Percentiles rank a stretch among this genome's conserved stretches.
Conservation (phyloP, 495 filamentous ascomycete genomes). For the Melanomma pulvis-pyrius region DNA sequence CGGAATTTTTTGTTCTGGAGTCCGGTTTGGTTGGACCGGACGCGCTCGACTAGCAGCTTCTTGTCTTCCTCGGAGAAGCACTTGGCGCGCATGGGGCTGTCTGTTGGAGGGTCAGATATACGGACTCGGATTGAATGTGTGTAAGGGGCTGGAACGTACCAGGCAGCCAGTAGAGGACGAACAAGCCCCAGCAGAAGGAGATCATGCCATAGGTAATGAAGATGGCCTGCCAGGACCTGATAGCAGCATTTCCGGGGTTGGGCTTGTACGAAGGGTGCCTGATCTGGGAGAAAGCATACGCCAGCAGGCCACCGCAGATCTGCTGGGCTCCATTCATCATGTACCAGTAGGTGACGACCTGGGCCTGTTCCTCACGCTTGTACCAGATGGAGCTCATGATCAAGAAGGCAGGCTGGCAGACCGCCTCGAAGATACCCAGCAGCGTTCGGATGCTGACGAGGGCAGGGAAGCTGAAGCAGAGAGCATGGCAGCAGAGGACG, state of each 20-base stretch:
- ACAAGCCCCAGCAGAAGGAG: constrained; percentile 57
- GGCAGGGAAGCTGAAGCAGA: constrained; percentile 55
- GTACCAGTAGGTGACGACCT: constrained; percentile 64
- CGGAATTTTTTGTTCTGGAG: constrained; percentile 42
- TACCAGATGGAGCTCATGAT: constrained; percentile 56
- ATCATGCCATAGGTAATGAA: constrained; percentile 61
- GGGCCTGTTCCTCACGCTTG: constrained; percentile 61
- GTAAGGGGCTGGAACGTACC: constrained; percentile 17
- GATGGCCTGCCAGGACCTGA: constrained; percentile 62
- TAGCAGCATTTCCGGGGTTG: constrained; percentile 36
- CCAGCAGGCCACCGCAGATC: constrained; percentile 53
- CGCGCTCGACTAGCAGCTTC: constrained; percentile 56
- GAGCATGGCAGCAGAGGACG: constrained; percentile 59
- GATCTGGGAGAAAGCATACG: constrained; percentile 63
- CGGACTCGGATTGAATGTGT: not conserved
- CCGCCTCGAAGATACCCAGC: constrained; percentile 61
- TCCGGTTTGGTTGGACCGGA: constrained; percentile 41
- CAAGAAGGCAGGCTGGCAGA: constrained; percentile 45
- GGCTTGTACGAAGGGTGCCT: too few relatives aligned
- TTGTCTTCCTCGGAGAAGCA: constrained; percentile 45
- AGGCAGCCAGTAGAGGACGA: constrained; percentile 40
- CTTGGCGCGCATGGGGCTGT: constrained; percentile 45
- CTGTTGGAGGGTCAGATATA: constrained; percentile 2
- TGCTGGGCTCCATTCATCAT: constrained; percentile 45
- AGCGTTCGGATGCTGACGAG: constrained; percentile 59